These are phyloP conservation scores for Erysimum pusillum DNA, from an alignment of 441 rosid genomes.

Conservation along the genomic window DNA sequence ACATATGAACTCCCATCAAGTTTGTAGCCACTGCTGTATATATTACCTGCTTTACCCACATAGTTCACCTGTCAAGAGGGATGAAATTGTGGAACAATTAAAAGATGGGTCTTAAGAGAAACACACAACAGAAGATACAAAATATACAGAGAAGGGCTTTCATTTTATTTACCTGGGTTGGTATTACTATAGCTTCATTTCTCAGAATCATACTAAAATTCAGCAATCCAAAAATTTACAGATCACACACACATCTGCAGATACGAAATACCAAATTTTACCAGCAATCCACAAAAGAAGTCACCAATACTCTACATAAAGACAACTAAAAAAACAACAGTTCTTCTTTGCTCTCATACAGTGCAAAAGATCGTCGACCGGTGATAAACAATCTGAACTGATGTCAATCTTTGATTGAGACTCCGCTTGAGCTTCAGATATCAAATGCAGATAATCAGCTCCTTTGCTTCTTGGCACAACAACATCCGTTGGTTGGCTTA, in stretches of 20 bases:
- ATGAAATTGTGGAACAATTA: neutral
- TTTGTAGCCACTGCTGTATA: slow-evolving; percentile 77
- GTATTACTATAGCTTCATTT: slow-evolving; percentile 90
- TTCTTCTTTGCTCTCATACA: no score
- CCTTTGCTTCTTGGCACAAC: slow-evolving; percentile 82
- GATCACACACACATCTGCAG: no score
- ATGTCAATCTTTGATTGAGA: slow-evolving; percentile 52
- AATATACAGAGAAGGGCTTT: slow-evolving; percentile 1
- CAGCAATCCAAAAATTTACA: no score
- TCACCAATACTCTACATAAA: no score
- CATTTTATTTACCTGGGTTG: slow-evolving; percentile 73
- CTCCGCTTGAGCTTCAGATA: slow-evolving; percentile 74
- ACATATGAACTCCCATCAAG: slow-evolving; percentile 91
- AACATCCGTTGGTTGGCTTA: slow-evolving; percentile 46
- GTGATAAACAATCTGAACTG: slow-evolving; percentile 49
- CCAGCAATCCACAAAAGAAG: no score
- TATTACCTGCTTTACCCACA: slow-evolving; percentile 90
- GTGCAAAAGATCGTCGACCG: slow-evolving; percentile 67
- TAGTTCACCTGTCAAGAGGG: slow-evolving; percentile 77
- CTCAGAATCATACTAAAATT: no score
- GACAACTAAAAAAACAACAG: no score
- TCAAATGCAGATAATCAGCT: slow-evolving; percentile 67
- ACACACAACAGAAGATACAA: neutral
- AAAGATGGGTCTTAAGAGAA: neutral
- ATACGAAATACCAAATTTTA: no score